phyloP scores from a whole-genome alignment of 148 eudicot genomes.

The Gaultheria prostrata region DNA sequence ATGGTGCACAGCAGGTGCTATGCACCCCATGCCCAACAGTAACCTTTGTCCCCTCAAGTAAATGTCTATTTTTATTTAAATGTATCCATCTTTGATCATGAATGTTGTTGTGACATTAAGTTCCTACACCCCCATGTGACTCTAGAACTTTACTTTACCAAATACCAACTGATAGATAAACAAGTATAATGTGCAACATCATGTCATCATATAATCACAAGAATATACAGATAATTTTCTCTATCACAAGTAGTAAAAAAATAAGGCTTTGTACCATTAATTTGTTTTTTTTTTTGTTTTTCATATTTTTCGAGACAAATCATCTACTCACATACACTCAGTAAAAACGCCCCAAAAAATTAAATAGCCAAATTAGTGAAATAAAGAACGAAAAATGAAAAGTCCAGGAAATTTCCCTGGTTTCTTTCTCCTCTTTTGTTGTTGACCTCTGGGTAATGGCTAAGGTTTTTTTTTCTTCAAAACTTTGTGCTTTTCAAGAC shows the following conservation, averaged over 20 bases:
- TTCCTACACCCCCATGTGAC: background rate
- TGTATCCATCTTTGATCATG: background rate
- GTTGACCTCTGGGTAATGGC: slow-evolving; percentile 13
- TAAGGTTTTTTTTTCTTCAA: background rate
- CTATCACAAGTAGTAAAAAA: background rate
- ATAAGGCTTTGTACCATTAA: background rate
- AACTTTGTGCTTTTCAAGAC: background rate
- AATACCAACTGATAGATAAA: slow-evolving; percentile 6
- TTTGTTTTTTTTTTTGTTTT: too few relatives aligned
- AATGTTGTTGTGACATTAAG: background rate
- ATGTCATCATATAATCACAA: slow-evolving; percentile 18
- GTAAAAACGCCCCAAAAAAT: too few relatives aligned
- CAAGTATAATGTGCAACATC: slow-evolving; percentile 26
- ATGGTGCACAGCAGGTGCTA: too few relatives aligned
- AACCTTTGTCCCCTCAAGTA: slow-evolving; percentile 12
- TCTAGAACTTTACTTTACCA: background rate
- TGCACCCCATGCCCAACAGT: too few relatives aligned
- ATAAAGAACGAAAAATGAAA: slow-evolving; percentile 17
- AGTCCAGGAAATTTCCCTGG: slow-evolving; percentile 20
- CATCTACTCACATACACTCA: too few relatives aligned
- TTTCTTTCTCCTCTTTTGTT: slow-evolving; percentile 23
- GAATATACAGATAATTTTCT: slow-evolving; percentile 5
- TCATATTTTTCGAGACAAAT: too few relatives aligned
- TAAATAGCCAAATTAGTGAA: background rate
- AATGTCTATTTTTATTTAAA: background rate